Percentiles rank a stretch among this genome's conserved stretches.
phyloP scores from a whole-genome alignment of 2,329 filamentous ascomycete genomes.

The Hypoxylon rubiginosum region DNA sequence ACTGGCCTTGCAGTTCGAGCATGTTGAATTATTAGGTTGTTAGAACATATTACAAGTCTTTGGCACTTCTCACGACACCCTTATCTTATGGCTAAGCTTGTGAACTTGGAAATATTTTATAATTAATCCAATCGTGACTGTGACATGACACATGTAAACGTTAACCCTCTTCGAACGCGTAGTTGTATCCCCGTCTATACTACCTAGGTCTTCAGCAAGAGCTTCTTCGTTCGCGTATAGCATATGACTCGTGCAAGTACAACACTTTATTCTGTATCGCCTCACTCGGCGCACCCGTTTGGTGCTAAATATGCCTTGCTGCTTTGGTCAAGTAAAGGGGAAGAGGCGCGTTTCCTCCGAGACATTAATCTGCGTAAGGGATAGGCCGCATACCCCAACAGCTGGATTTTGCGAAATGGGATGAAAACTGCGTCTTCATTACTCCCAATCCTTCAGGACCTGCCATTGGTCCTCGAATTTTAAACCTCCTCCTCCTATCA shows the following conservation, averaged over 20 bases:
- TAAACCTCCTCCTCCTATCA: constrained; percentile 54
- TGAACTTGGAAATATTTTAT: not conserved
- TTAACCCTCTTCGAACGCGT: not conserved
- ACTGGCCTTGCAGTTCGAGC: no score
- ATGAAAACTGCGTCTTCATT: not conserved
- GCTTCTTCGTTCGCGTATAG: not conserved
- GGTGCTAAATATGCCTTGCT: not conserved
- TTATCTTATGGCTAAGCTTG: not conserved
- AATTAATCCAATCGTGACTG: not conserved
- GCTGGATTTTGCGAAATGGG: not conserved
- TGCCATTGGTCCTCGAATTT: constrained; percentile 61
- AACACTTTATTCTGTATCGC: not conserved
- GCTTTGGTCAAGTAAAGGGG: not conserved
- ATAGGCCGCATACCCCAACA: not conserved
- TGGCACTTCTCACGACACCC: not conserved
- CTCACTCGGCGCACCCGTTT: not conserved
- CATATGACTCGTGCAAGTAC: not conserved
- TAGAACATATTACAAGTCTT: no score
- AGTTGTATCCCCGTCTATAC: not conserved
- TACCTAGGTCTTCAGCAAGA: not conserved
- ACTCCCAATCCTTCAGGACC: constrained; percentile 58
- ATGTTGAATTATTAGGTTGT: no score
- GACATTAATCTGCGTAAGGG: not conserved
- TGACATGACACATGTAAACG: not conserved
- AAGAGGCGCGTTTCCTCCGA: not conserved